These are phyloP conservation scores for Akanthomyces uredinophilus DNA, from an alignment of 2,329 filamentous ascomycete species.

Conservation along the genomic window DNA sequence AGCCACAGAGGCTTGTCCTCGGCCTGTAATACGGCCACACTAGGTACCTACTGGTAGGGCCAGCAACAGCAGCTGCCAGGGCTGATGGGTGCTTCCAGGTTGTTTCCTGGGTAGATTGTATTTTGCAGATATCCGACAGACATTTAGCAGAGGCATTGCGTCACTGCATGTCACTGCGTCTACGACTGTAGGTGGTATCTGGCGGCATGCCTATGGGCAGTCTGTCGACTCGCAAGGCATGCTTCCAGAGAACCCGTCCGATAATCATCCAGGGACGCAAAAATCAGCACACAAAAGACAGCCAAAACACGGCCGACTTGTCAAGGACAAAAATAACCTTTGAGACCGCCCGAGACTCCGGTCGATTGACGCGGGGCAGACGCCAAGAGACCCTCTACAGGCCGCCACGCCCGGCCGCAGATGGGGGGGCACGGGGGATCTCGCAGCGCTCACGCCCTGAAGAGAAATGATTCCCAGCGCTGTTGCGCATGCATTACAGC, in stretches of 20 bases:
- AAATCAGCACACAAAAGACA: neutral
- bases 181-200: neutral
- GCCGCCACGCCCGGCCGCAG: neutral
- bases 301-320: neutral
- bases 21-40: neutral
- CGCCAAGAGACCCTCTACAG: neutral
- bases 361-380: conserved; percentile 10
- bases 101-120: neutral
- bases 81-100: neutral
- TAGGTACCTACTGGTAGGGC: neutral
- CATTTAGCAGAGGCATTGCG: neutral
- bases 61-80: neutral
- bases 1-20: neutral
- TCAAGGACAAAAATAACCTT: neutral
- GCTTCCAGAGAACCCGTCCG: neutral
- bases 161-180: neutral
- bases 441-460: neutral
- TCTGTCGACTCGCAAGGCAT: neutral
- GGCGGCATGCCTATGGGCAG: neutral
- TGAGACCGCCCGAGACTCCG: conserved; percentile 13
- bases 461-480: neutral
- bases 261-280: neutral
- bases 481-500: neutral
- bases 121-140: too few relatives aligned
- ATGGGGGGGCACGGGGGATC: conserved; percentile 6